phyloP scores from a whole-genome alignment of 225 moss, liverwort and hornwort species.

The Straminergon stramineum region DNA sequence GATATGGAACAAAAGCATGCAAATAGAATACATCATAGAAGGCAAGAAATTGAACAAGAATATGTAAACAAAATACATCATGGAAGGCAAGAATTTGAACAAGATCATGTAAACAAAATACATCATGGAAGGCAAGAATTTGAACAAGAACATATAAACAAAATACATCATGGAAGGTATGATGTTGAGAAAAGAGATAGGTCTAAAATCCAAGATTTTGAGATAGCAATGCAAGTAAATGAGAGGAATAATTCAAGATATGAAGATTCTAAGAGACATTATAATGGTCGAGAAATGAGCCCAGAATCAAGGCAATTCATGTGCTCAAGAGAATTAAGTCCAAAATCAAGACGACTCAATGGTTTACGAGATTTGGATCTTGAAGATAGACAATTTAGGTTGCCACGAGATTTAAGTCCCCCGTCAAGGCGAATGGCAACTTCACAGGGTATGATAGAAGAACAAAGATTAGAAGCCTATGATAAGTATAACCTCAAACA shows the following conservation, averaged over 20 bases:
- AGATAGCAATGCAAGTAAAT: not conserved
- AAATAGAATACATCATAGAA: not conserved
- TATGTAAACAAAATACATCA: not conserved
- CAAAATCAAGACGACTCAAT: not conserved
- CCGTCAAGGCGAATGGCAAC: not conserved
- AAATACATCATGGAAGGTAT: not conserved
- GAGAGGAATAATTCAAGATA: not conserved
- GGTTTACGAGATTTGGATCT: not conserved
- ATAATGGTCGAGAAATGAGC: not conserved
- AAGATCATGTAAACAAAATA: not conserved
- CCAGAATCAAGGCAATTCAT: not conserved
- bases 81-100: not conserved
- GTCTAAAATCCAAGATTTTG: not conserved
- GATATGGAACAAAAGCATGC: not conserved
- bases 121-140: not conserved
- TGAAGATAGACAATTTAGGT: not conserved
- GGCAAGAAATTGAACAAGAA: not conserved
- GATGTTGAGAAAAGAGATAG: not conserved
- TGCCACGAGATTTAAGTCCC: not conserved
- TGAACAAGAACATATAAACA: not conserved
- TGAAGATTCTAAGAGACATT: not conserved
- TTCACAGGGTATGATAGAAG: not conserved
- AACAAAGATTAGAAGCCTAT: not conserved
- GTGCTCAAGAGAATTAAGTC: not conserved
- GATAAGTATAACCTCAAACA: not conserved